Base-by-base conservation (phyloP, 139 green algal genomes). In the Chlamydomonas sp. region DNA sequence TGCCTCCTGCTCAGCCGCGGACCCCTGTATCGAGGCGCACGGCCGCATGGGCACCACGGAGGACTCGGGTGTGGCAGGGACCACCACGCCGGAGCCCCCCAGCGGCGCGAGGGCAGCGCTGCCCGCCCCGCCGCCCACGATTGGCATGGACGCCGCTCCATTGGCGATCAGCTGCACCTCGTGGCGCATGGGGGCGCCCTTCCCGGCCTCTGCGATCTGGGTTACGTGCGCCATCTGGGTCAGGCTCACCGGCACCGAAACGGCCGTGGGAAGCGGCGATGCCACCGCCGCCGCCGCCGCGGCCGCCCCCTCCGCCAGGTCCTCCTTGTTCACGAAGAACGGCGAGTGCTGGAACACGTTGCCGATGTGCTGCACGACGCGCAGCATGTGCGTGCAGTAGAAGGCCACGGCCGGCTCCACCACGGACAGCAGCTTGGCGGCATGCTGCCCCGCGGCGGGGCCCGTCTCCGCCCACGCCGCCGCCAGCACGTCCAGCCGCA, bases 331-430 rank as follows among this genome's bases (percentile, higher is more conserved):
- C 12, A 88, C 64, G 75, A 88, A 83, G 17, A 88, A 88, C 8
- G 84, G 84, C 75, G 84, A 88, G 49, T 71, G 57, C 75, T 88
- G 84, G 66, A 88, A 88, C 84, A 88, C 84, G 63, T 88, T 68
- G 1, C 84, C 84, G 58, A 88, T 88, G 84, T 77, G 73, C 1
- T 17, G 57, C 1, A 88, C 15, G 9, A 88, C 75, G 74, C 90
- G 81, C 76, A 84, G 31, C 58, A 93, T 84, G 63, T 93, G 88
- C 60, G 87, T 61, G 20, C 10, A 67, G 59, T 92, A 93, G 73
- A 92, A 92, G 12, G 59, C 57, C 8, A 89, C n/a, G 61, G 79
- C 88, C 31, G 85, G 68, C 61, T 83, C 64, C 63, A 93, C 62
- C 2, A 80, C 62, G 5, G 60, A 63, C 73, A 60, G 3, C 74